Conservation (phyloP, 768 basidiomycete species). For the Lactarius akahatsu region DNA sequence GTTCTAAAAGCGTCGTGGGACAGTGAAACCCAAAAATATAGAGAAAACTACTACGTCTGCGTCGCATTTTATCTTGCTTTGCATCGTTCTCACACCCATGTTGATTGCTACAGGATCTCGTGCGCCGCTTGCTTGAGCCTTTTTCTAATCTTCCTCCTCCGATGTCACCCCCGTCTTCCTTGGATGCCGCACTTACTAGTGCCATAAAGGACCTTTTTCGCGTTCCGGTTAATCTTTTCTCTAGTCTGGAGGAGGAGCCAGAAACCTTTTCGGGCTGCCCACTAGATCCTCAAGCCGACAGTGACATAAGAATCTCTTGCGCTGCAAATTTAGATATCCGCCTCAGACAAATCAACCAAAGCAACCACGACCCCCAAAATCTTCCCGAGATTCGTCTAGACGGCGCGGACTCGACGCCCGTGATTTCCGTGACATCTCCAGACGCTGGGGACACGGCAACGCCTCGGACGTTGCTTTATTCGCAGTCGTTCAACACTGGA, state of each 20-base stretch:
- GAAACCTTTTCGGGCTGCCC: conserved; percentile 23
- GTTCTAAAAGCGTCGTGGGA: conserved; percentile 57
- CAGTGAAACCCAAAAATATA: conserved; percentile 55
- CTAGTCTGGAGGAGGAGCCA: conserved; percentile 24
- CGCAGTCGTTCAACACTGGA: conserved; percentile 45
- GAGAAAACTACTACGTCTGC: conserved; percentile 73
- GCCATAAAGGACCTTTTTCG: conserved; percentile 30
- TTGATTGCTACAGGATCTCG: conserved; percentile 53
- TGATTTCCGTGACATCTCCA: conserved; percentile 41
- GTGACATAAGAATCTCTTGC: conserved; percentile 33
- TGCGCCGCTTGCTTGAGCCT: conserved; percentile 60
- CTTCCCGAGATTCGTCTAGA: conserved; percentile 45
- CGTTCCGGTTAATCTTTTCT: conserved; percentile 27
- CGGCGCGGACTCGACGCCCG: conserved; percentile 27
- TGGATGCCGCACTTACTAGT: conserved; percentile 26
- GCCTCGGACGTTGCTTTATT: conserved; percentile 48
- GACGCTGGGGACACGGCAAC: conserved; percentile 33
- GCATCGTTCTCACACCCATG: conserved; percentile 17
- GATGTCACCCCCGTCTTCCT: conserved; percentile 19
- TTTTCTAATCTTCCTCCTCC: conserved; percentile 41
- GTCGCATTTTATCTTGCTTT: background rate
- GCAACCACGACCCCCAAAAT: conserved; percentile 31
- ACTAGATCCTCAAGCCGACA: conserved; percentile 21
- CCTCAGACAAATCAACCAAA: conserved; percentile 43
- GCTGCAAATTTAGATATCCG: conserved; percentile 56